Evolutionary conservation across 352 stramenopile species (phyloP).

Genomic region (Phytophthora uliginosa): DNA sequence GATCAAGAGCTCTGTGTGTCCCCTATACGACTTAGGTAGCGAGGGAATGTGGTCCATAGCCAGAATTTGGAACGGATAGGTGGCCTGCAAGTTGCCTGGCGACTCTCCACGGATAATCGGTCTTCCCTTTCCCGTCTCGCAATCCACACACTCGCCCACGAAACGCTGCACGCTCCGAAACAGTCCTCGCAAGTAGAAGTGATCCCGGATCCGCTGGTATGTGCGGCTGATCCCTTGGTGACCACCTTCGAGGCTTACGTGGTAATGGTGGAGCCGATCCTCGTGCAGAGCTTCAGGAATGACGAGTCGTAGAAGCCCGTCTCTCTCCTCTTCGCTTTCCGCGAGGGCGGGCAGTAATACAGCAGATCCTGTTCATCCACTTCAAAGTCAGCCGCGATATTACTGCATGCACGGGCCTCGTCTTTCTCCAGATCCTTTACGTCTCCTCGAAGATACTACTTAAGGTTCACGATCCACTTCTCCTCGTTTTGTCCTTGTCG

Average conservation of each 20-base stretch:
- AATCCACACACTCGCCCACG: not conserved
- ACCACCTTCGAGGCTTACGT: conserved; percentile 7
- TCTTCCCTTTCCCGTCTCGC: conserved; percentile 8
- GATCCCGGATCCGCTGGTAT: too few species aligned
- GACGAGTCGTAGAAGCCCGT: not conserved
- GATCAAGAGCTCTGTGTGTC: too few species aligned
- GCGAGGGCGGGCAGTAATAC: not conserved
- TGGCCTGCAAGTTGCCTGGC: too few species aligned
- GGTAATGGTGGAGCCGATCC: conserved; percentile 20
- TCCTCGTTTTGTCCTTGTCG: conserved; percentile 4
- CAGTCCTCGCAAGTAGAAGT: not conserved
- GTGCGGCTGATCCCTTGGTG: too few species aligned
- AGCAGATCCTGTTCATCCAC: too few species aligned
- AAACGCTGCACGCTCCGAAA: not conserved
- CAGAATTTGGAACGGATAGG: conserved; percentile 13
- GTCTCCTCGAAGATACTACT: too few species aligned
- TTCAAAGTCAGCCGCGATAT: too few species aligned
- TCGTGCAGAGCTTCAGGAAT: not conserved
- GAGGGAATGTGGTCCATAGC: conserved; percentile 21
- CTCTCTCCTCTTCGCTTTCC: not conserved
- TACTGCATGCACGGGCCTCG: not conserved
- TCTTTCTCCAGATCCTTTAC: too few species aligned
- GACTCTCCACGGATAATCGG: conserved; percentile 10
- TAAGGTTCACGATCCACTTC: too few species aligned
- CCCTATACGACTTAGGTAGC: conserved; percentile 2